Evolutionary conservation across 1,139 yeast genomes (phyloP).

Genomic region (Hemisphaericaspora subhashii): DNA sequence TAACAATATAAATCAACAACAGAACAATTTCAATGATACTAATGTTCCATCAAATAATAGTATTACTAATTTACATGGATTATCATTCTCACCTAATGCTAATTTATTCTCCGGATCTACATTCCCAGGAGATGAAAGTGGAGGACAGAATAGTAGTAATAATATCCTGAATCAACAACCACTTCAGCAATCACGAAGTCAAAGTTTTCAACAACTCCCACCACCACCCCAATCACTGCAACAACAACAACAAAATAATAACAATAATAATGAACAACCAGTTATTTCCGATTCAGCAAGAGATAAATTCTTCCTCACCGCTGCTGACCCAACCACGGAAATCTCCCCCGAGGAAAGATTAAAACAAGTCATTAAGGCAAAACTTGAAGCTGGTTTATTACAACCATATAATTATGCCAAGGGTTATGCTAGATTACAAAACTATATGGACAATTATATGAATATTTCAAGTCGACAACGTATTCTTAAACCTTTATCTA

Average conservation of each 20-base stretch:
- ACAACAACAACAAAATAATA: slow-evolving; percentile 8
- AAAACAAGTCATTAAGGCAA: slow-evolving; percentile 94
- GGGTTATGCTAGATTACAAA: slow-evolving; percentile 87
- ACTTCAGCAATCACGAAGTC: slow-evolving; percentile 1
- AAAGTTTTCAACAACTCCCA: slow-evolving; percentile 12
- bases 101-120: slow-evolving; percentile 21
- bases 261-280: slow-evolving; percentile 39
- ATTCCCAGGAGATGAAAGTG: slow-evolving; percentile 10
- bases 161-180: slow-evolving; percentile 11
- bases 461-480: slow-evolving; percentile 80
- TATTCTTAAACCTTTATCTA: slow-evolving; percentile 82
- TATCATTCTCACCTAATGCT: slow-evolving; percentile 32
- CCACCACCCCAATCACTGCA: slow-evolving; percentile 12
- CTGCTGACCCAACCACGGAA: slow-evolving; percentile 96
- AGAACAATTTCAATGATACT: slow-evolving; percentile 9
- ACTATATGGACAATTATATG: slow-evolving; percentile 94
- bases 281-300: slow-evolving; percentile 76
- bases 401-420: slow-evolving; percentile 94
- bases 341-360: slow-evolving; percentile 92
- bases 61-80: slow-evolving; percentile 23
- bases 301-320: slow-evolving; percentile 91
- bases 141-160: too few species aligned
- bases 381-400: slow-evolving; percentile 87
- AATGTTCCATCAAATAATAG: slow-evolving; percentile 16
- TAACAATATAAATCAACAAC: slow-evolving; percentile 7